A percentile compares a stretch with the other conserved stretches of the same genome.
Conservation (phyloP, 2,329 filamentous ascomycete species). For the Chaetomiaceae sp. region DNA sequence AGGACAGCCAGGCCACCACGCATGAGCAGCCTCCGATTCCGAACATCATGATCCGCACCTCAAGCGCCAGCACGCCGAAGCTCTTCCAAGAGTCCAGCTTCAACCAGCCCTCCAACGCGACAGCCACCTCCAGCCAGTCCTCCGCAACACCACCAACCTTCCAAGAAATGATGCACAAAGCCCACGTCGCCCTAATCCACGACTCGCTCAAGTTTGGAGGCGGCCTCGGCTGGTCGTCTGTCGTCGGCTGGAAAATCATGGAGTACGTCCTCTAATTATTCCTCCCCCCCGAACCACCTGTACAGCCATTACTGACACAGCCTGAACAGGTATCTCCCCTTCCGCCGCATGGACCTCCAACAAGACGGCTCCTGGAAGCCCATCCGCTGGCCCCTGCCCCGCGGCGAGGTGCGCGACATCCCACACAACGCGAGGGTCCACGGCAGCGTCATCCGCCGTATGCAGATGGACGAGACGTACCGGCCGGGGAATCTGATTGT, state of each 20-base stretch:
- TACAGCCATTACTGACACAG: background rate
- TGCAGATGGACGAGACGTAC: constrained; percentile 60
- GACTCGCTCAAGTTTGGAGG: constrained; percentile 65
- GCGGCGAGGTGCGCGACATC: constrained; percentile 73
- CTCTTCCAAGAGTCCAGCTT: constrained; percentile 16
- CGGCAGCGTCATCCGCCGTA: constrained; percentile 67
- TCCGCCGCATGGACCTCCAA: constrained; percentile 74
- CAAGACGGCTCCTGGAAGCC: constrained; percentile 71
- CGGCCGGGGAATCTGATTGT: constrained; percentile 76
- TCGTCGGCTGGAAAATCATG: constrained; percentile 71
- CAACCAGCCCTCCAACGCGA: background rate
- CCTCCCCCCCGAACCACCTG: background rate
- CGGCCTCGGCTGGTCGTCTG: constrained; percentile 52
- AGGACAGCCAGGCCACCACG: background rate
- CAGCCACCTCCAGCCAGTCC: background rate
- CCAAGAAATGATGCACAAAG: constrained; percentile 53
- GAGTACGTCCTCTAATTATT: constrained; percentile 39
- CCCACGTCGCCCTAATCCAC: constrained; percentile 56
- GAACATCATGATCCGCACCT: constrained; percentile 25
- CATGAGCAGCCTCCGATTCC: constrained; percentile 16
- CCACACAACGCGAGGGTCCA: constrained; percentile 67
- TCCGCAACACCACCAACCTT: constrained; percentile 38
- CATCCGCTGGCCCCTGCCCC: constrained; percentile 74
- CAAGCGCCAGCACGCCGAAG: constrained; percentile 22
- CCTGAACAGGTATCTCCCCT: constrained; percentile 58